phyloP scores from a whole-genome alignment of 139 green algal genomes.

The Parachlorella kessleri region DNA sequence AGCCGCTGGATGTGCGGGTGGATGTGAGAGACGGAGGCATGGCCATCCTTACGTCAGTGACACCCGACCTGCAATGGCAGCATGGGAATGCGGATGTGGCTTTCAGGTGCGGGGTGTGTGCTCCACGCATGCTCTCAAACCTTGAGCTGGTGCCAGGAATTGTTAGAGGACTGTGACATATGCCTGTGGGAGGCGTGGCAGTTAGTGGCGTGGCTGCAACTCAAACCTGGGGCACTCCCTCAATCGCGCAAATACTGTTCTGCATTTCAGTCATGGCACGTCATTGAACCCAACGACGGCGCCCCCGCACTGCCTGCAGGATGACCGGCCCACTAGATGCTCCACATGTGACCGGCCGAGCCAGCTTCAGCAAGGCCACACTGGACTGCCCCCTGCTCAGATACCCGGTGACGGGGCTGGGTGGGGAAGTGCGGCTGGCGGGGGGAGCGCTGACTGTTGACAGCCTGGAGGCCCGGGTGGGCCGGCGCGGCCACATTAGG shows the following conservation, averaged over 20 bases:
- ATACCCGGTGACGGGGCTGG: conserved; percentile 57
- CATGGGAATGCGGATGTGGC: conserved; percentile 68
- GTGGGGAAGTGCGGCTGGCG: conserved; percentile 51
- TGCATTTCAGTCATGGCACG: too few relatives aligned
- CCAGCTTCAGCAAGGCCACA: conserved; percentile 46
- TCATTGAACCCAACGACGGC: too few relatives aligned
- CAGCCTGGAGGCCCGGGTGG: conserved; percentile 70
- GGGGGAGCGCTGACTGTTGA: conserved; percentile 57
- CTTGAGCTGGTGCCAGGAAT: too few relatives aligned
- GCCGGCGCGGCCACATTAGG: conserved; percentile 62
- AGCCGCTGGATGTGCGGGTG: conserved; percentile 56
- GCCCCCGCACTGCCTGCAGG: neutral
- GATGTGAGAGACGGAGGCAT: conserved; percentile 84
- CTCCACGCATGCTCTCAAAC: too few relatives aligned
- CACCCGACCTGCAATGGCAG: conserved; percentile 75
- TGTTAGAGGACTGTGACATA: too few relatives aligned
- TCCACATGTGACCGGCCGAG: conserved; percentile 48
- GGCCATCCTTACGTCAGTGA: conserved; percentile 71
- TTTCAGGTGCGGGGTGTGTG: conserved; percentile 36
- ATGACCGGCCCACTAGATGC: conserved; percentile 36
- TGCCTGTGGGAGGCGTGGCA: too few relatives aligned
- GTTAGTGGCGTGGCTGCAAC: too few relatives aligned
- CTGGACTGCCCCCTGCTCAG: conserved; percentile 57
- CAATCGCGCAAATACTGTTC: too few relatives aligned
- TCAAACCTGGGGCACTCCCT: too few relatives aligned